Evolutionary conservation across 2,329 filamentous ascomycete species (phyloP).

Genomic region (Ciborinia camelliae): DNA sequence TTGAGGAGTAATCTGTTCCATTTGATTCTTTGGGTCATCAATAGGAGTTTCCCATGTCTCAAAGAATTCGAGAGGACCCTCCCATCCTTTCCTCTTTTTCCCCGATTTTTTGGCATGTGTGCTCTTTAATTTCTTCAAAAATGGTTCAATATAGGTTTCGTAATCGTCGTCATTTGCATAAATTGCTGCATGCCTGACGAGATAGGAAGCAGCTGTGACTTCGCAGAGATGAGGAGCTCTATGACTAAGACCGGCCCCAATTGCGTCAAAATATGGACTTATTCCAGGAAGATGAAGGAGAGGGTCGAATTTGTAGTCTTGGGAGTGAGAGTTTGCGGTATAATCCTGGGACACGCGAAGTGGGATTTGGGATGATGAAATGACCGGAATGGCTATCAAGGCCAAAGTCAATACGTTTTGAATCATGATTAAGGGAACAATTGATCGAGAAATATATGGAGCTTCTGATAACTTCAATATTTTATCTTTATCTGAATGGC

Average conservation of each 20-base stretch:
- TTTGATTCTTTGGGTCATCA: slow-evolving; percentile 33
- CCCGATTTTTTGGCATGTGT: slow-evolving; percentile 29
- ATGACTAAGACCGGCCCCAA: slow-evolving; percentile 37
- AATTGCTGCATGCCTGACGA: slow-evolving; percentile 50
- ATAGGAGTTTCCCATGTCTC: slow-evolving; percentile 35
- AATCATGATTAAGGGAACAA: background rate
- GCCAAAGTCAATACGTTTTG: background rate
- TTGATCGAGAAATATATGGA: background rate
- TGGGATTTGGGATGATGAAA: slow-evolving; percentile 16
- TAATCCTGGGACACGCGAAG: slow-evolving; percentile 18
- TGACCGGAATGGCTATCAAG: background rate
- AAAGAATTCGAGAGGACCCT: slow-evolving; percentile 32
- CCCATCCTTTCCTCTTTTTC: slow-evolving; percentile 32
- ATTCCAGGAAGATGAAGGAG: slow-evolving; percentile 55
- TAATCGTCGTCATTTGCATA: slow-evolving; percentile 52
- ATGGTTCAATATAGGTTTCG: slow-evolving; percentile 49
- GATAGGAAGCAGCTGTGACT: slow-evolving; percentile 47
- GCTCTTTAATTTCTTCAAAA: slow-evolving; percentile 53
- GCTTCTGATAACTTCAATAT: background rate
- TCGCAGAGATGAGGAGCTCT: slow-evolving; percentile 40
- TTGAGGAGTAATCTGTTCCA: slow-evolving; percentile 35
- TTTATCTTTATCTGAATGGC: background rate
- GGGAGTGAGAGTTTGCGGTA: slow-evolving; percentile 25
- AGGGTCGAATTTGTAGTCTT: slow-evolving; percentile 49
- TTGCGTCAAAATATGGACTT: slow-evolving; percentile 54